Evolutionary conservation across 306 rosid species (phyloP).

Genomic region (Rubus parviflorus): DNA sequence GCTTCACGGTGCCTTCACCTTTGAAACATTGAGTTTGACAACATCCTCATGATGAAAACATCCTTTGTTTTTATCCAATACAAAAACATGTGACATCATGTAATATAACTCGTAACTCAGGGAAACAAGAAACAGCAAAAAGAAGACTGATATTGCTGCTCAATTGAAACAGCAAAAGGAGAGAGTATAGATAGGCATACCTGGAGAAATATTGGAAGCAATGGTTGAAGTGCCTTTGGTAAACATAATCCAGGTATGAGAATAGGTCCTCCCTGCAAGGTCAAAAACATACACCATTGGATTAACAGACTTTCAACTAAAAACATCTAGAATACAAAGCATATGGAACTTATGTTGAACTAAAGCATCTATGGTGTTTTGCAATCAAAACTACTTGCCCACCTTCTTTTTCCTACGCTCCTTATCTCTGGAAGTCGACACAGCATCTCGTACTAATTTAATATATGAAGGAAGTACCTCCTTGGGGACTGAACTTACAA

Average conservation of each 20-base stretch:
- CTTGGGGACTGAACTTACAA: slow-evolving; percentile 78
- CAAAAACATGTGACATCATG: not conserved
- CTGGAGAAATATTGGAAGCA: slow-evolving; percentile 94
- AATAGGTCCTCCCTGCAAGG: slow-evolving; percentile 86
- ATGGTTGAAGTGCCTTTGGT: slow-evolving; percentile 94
- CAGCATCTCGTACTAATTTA: slow-evolving; percentile 95
- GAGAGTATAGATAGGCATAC: slow-evolving; percentile 42
- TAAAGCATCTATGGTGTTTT: not conserved
- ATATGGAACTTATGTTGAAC: not conserved
- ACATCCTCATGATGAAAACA: not conserved
- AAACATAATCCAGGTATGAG: slow-evolving; percentile 91
- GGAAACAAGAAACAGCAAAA: not conserved
- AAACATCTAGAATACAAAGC: not conserved
- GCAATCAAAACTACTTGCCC: slow-evolving; percentile 22
- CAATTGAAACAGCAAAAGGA: not conserved
- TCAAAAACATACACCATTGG: slow-evolving; percentile 15
- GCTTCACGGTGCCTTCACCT: not conserved
- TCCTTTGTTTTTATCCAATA: not conserved
- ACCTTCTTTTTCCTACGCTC: slow-evolving; percentile 98
- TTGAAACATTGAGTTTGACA: not conserved
- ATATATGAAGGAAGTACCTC: slow-evolving; percentile 87
- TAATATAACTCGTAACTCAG: not conserved
- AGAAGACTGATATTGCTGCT: not conserved
- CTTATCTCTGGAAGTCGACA: slow-evolving; percentile 88
- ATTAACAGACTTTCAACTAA: slow-evolving; percentile 5